Base-by-base conservation (phyloP, 2,329 filamentous ascomycete genomes). In the Pseudomassariella vexata region DNA sequence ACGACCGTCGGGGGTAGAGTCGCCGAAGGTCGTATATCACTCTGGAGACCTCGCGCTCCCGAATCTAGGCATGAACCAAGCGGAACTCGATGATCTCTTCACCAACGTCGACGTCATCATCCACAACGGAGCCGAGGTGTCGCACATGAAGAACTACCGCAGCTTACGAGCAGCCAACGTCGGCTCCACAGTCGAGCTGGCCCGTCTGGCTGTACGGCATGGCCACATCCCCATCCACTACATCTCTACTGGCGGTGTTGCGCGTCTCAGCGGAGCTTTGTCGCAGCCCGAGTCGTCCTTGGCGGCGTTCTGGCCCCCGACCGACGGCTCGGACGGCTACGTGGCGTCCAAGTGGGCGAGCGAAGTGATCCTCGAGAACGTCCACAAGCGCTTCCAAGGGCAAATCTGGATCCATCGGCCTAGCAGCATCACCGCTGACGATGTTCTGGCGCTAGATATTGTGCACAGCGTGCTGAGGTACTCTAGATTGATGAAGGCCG, bases 111-210 rank as follows among this genome's bases (percentile, higher is more conserved):
- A 58, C 14, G 42, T 52, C 9, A 65, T 82, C 28, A 66, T 84
- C 15, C 79, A 75, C 47, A 60, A 55, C 31, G 71, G 63, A 6
- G 65, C 66, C n/a, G 55, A 60, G 14, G 49, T 52, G 10, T 59
- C 47, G 6, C 63, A 50, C 45, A 36, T 50, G 39, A 56, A 66
- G 18, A 44, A 46, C 2, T 69, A 66, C 40, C 19, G 44, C 7
- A 45, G 49, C 0, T 47, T 68, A 0, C 45, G 50, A 2, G 27
- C 31, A 1, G 34, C 46, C 17, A 68, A 69, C 36, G 39, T 66
- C 3, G 11, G 37, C 0, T 46, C 62, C 0, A 63, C 58, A 1
- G 47, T 48, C 25, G 46, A 55, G 28, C 48, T 66, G 5, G 45
- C 52, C 3, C 37, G 41, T 3, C 38, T 68, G 5, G 50, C 48